Evolutionary conservation across 2,329 filamentous ascomycete species (phyloP).

Genomic region (Pestalotiopsis sp.): DNA sequence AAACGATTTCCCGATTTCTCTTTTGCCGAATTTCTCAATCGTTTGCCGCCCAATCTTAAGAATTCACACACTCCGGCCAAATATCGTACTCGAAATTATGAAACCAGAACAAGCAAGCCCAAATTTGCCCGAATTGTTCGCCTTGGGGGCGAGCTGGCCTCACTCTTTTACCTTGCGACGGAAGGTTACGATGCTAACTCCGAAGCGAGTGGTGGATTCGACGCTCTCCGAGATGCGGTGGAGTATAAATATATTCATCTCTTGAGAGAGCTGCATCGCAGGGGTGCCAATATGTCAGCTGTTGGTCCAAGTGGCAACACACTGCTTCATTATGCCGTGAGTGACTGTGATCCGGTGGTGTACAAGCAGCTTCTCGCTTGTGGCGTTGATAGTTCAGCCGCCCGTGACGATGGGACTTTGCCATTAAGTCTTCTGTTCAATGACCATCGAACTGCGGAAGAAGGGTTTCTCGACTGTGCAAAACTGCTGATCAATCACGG

Average conservation of each 20-base stretch:
- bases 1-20: not conserved
- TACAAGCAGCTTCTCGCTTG: not conserved
- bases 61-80: no score
- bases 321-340: not conserved
- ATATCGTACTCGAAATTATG: no score
- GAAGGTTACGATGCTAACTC: not conserved
- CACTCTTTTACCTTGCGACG: not conserved
- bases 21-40: not conserved
- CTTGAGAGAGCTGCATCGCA: not conserved
- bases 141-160: not conserved
- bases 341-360: not conserved
- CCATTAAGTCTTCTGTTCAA: not conserved
- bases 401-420: not conserved
- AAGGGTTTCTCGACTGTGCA: not conserved
- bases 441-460: no score
- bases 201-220: not conserved
- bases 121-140: not conserved
- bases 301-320: fast-evolving
- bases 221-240: not conserved
- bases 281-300: not conserved
- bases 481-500: not conserved
- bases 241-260: not conserved
- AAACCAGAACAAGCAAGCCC: not conserved
- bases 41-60: not conserved
- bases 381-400: not conserved